Conservation (phyloP, 2,329 filamentous ascomycete genomes). For the Epichloe bromicola region DNA sequence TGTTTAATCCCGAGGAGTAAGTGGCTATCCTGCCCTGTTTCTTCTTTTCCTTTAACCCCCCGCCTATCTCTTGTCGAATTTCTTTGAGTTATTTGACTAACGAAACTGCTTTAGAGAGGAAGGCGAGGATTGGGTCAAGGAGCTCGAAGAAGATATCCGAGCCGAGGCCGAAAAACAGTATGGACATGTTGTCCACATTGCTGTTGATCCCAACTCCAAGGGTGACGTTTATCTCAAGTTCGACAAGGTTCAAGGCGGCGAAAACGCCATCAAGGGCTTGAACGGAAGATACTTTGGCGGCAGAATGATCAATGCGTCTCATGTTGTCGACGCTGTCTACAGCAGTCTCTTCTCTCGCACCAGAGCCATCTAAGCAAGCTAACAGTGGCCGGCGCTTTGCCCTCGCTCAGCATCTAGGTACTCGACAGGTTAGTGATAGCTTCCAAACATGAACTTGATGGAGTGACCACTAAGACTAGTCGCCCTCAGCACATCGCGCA, state of each 20-base stretch:
- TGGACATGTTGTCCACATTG: slow-evolving; percentile 94
- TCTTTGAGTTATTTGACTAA: slow-evolving; percentile 19
- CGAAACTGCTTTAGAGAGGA: slow-evolving; percentile 50
- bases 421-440: slow-evolving; percentile 23
- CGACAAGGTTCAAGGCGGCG: slow-evolving; percentile 84
- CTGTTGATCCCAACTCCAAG: slow-evolving; percentile 81
- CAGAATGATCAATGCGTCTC: slow-evolving; percentile 82
- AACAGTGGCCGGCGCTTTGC: slow-evolving; percentile 31
- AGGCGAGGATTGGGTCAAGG: slow-evolving; percentile 79
- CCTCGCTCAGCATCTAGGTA: slow-evolving; percentile 34
- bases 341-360: slow-evolving; percentile 87
- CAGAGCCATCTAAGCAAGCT: slow-evolving; percentile 58
- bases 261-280: slow-evolving; percentile 94
- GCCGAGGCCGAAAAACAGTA: slow-evolving; percentile 90
- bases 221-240: slow-evolving; percentile 99
- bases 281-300: slow-evolving; percentile 95
- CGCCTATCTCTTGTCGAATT: background rate
- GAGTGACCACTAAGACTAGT: background rate
- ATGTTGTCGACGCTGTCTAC: slow-evolving; percentile 97
- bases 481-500: background rate
- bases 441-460: slow-evolving; percentile 1
- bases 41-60: background rate
- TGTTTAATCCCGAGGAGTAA: slow-evolving; percentile 88
- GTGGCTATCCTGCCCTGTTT: slow-evolving; percentile 24
- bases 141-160: slow-evolving; percentile 87